A percentile compares a stretch with the other conserved stretches of the same genome.
These are phyloP conservation scores for Nicotiana undulata DNA, from an alignment of 257 asterid species.

Conservation along the genomic window DNA sequence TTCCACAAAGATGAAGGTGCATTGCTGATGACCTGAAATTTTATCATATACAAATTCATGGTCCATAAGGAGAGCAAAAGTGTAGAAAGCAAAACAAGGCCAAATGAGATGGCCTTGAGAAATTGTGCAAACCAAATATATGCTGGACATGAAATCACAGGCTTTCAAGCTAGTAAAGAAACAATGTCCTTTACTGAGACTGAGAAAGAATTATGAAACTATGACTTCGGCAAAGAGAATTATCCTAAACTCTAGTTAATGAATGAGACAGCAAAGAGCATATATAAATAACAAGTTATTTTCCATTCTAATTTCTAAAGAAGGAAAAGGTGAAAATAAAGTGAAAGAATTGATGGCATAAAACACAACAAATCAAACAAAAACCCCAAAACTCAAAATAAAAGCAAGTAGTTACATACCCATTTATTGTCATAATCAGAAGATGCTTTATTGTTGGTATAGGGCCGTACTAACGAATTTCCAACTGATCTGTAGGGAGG, in stretches of 20 bases:
- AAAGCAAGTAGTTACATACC: conserved; percentile 28
- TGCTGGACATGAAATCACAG: not conserved
- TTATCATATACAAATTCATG: not conserved
- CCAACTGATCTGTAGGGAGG: conserved; percentile 26
- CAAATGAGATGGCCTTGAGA: not conserved
- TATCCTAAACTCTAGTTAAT: not conserved
- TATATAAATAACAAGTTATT: not conserved
- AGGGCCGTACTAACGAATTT: conserved; percentile 9
- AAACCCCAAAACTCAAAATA: not conserved
- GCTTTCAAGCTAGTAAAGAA: not conserved
- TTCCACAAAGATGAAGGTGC: conserved; percentile 40
- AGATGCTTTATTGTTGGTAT: conserved; percentile 28
- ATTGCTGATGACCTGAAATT: conserved; percentile 17
- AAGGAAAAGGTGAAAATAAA: not conserved
- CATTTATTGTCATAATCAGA: conserved; percentile 27
- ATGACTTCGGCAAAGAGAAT: not conserved
- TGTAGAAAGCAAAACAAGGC: conserved; percentile 26
- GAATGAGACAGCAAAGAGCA: not conserved
- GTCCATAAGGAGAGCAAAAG: conserved; percentile 8
- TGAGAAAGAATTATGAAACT: not conserved
- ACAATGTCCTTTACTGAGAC: not conserved
- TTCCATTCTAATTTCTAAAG: not conserved
- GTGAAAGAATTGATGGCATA: not conserved
- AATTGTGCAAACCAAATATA: not conserved
- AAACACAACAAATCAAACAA: not conserved